phyloP scores from a whole-genome alignment of 2,329 filamentous ascomycete genomes.

The Fusarium sp. region DNA sequence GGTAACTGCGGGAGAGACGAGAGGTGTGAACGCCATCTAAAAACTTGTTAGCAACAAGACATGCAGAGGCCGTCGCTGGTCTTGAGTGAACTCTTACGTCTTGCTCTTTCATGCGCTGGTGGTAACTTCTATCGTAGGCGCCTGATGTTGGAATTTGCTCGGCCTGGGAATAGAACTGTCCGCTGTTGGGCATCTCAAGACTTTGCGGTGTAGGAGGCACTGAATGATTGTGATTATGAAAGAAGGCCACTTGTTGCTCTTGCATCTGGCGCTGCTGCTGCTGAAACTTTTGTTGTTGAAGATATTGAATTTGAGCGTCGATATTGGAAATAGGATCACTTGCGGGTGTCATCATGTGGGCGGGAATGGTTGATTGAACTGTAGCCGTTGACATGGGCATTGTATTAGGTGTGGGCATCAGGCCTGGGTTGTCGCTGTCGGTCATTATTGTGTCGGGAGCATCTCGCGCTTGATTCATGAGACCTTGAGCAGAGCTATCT shows the following conservation, averaged over 20 bases:
- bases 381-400: constrained; percentile 62
- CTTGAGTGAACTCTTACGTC: constrained; percentile 61
- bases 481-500: constrained; percentile 51
- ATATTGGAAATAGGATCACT: constrained; percentile 69
- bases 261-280: constrained; percentile 70
- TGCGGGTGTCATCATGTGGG: constrained; percentile 59
- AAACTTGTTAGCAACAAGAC: constrained; percentile 30
- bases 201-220: constrained; percentile 86
- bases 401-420: constrained; percentile 49
- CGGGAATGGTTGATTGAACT: constrained; percentile 60
- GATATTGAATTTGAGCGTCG: constrained; percentile 74
- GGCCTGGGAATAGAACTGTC: constrained; percentile 70
- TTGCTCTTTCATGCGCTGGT: constrained; percentile 75
- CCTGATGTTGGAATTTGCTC: constrained; percentile 66
- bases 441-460: constrained; percentile 54
- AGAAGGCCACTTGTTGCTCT: constrained; percentile 69
- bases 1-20: constrained; percentile 87
- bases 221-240: constrained; percentile 67
- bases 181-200: constrained; percentile 74
- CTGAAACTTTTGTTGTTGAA: constrained; percentile 73
- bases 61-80: neutral
- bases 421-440: constrained; percentile 48
- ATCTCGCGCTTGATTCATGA: constrained; percentile 50
- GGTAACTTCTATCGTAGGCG: constrained; percentile 73
- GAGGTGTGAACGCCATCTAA: constrained; percentile 81